Evolutionary conservation across 1,139 yeast species (phyloP), one percentile per base, ranked within the genome.

Genomic region (Yamadazyma diospyri): DNA sequence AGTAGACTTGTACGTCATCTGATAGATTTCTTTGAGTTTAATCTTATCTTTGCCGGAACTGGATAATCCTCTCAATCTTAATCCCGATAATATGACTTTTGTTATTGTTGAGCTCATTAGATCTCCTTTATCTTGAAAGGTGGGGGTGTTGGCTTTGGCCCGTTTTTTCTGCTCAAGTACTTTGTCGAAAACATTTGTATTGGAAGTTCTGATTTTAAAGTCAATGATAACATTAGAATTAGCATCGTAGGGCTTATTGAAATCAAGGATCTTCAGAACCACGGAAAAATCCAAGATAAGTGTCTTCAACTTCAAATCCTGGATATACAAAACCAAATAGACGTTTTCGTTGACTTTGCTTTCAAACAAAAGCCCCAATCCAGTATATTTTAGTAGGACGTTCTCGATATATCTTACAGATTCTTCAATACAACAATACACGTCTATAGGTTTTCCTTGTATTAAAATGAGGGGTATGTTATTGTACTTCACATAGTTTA

Each of bases 1-100:
- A 3, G 74, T 54, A 2, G 72, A 55, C 38, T 64, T 61, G 33
- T 48, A 53, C 1, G 74, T 65, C 71, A 67, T 67, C 30, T 61
- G 68, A 39, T 65, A 62, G 4, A 68, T 57, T 40, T 69, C 74
- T 36, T 63, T 64, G 19, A 65, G 54, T 22, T 61, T 55, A 11
- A 67, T 41, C 33, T 52, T 59, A 18, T 62, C 69, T 37, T 64
- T 64, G 38, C 64, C 40, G 2, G 41, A 28, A 19, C 56, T 48
- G 2, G 66, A 56, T 24, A 69, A 50, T 1, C 74, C 74, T 29
- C 75, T 50, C 16, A 69, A 53, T 36, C 75, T 46, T 23, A 69
- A 51, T 1, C 74, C 75, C 5, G 72, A 64, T 6, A 61, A 47
- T 5, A 67, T 59, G 12, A 66, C 48, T 37, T 62, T 63, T 33